phyloP scores from a whole-genome alignment of 169 alveolate genomes.

The Cryptosporidium meleagridis region DNA sequence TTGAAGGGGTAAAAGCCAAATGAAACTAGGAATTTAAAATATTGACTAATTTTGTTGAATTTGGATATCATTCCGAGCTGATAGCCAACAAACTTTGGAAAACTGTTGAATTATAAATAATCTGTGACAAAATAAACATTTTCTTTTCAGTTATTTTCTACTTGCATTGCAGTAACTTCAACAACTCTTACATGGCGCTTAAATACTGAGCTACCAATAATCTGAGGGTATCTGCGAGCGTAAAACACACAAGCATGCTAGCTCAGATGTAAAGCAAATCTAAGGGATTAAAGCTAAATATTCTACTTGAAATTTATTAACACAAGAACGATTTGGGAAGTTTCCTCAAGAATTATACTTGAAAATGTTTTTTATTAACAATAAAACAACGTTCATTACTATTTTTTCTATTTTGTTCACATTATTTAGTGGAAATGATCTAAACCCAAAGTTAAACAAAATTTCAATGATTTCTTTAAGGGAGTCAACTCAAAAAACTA shows the following conservation, averaged over 20 bases:
- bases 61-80: too few species aligned
- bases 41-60: too few species aligned
- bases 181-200: not conserved
- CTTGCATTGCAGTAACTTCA: too few species aligned
- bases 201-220: not conserved
- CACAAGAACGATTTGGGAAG: not conserved
- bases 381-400: not conserved
- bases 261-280: not conserved
- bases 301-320: too few species aligned
- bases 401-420: not conserved
- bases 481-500: not conserved
- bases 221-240: slow-evolving; percentile 14
- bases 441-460: not conserved
- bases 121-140: too few species aligned
- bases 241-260: not conserved
- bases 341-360: not conserved
- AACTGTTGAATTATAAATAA: too few species aligned
- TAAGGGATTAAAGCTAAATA: not conserved
- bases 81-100: too few species aligned
- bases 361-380: not conserved
- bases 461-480: slow-evolving; percentile 9
- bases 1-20: too few species aligned
- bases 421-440: not conserved
- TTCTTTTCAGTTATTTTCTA: not conserved
- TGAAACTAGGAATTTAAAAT: not conserved